Evolutionary conservation across 2,329 filamentous ascomycete species (phyloP), one percentile per base, ranked within the genome.

Genomic region (Colletotrichum zoysiae): DNA sequence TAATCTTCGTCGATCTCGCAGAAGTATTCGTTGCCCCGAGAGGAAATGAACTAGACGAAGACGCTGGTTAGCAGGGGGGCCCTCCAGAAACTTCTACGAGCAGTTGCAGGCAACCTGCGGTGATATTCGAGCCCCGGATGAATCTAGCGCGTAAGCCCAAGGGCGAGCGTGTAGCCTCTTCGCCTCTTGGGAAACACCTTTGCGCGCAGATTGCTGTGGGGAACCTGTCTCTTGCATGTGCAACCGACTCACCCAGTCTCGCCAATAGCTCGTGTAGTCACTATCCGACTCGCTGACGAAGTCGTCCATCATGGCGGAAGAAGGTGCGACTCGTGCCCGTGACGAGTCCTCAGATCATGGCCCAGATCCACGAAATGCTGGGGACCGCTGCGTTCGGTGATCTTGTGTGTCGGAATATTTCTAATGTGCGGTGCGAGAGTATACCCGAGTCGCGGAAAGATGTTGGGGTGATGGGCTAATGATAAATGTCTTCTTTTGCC

Each of bases 1-100:
- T 99, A 99, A 78, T 99, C 96, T 82, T 99, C 96, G 83, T 99
- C 96, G 78, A 99, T 98, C 81, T 99, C 96, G 89, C 96, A 99
- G 79, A 98, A 99, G 84, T 99, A 99, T 82, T 99, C 96, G 84
- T 99, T 98, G 75, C 96, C 96, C 67, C 96, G 90, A 7, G 95
- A 97, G 5, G 95, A 98, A 78, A 98, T 98, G 82, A 99, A 99
- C 96, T 99, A 79, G 61, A 66, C 76, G 78, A 75, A 74, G 73
- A 67, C 73, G 48, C 51, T 40, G 7, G 59, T 73, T 57, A 73
- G 71, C 68, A 59, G 26, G 30, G 26, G 14, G 6, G 3, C 23
- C 33, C 33, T 35, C 23, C 20, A 18, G 11, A n/a, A 12, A 12
- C 56, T 42, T 16, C 23, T 42, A 2, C 14, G 38, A 59, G 38